Evolutionary conservation across 2,329 filamentous ascomycete species (phyloP), one percentile per base, ranked within the genome.

Genomic region (Myriosclerotinia curreyana): DNA sequence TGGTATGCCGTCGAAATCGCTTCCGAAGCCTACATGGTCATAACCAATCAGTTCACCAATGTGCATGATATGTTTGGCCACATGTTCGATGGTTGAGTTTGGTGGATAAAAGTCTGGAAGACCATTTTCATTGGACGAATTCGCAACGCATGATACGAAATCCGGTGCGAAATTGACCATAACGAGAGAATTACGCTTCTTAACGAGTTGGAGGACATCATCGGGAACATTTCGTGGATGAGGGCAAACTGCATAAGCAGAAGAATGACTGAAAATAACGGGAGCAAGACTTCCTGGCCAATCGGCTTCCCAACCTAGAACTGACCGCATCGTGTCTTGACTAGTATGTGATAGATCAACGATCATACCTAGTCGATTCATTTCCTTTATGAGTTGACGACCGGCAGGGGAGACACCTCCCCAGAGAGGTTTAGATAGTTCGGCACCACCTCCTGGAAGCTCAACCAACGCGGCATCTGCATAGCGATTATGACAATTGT

Each of bases 311-410:
- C 82, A 87, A 6, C 85, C 85, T 0, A 97, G 83, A 0, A 94
- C 90, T 71, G 96, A 90, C 8, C 86, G 79, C 91, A 96, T 95
- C 0, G 93, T 96, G 66, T 94, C 89, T 64, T 85, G 83, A 70
- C 89, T 83, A 31, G 87, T 86, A 75, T 97, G 94, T 8, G 90
- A 83, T 44, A 97, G 81, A 74, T 97, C 94, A 49, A 98, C 90
- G n/a, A 97, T 86, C 87, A 97, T 92, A 34, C 94, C 94, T 2
- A 97, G 80, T 3, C 94, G 85, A 75, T 97, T 98, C 93, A 98
- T 97, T 79, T 98, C 94, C 44, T 81, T 80, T 52, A 98, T 80
- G 0, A 97, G 77, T 15, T 81, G 74, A 60, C 84, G 83, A 5
- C 94, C 94, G 1, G 82, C 81, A 0, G 82, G 79, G 65, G 89